Base-by-base conservation (phyloP, 495 filamentous ascomycete species). In the Symbiotaphrina buchneri region DNA sequence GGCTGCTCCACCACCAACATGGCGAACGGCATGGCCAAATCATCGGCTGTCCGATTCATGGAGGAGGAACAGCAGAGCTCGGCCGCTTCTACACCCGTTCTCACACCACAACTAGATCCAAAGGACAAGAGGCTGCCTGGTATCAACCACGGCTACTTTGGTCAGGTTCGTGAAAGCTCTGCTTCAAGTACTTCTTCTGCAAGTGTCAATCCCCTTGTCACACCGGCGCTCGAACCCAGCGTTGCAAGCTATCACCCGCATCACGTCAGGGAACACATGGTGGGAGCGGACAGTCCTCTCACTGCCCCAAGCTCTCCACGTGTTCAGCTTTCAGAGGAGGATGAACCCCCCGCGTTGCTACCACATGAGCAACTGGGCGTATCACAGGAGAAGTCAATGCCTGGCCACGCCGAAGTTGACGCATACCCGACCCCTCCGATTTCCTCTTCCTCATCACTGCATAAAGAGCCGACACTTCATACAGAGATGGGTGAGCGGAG, bases 41-140 rank as follows among this genome's bases (percentile, higher is more conserved):
- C n/a, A n/a, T n/a, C n/a, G n/a, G n/a, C n/a, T n/a, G n/a, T n/a
- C n/a, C n/a, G n/a, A n/a, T n/a, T n/a, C n/a, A n/a, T n/a, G n/a
- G n/a, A n/a, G n/a, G n/a, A n/a, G n/a, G n/a, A n/a, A n/a, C n/a
- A n/a, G n/a, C n/a, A n/a, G n/a, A n/a, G 79, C 39, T 78, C 70
- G 38, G 74, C 71, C 40, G 58, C 53, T 30, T 75, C 76, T 11
- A 84, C 80, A 31, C 80, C 82, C 30, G 49, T 84, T 41, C 69
- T 75, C 26, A 94, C 84, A 23, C 84, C 84, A 22, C 76, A 78
- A 40, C 84, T 83, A 22, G 81, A 94, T 54, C 74, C 66, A 30
- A 69, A 71, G 26, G 84, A 94, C 55, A 91, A 87, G 51, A 74
- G 83, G 48, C 58, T 84, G 45, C 84, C 84, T 27, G 77, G 79